Evolutionary conservation across 371 early-diverging fungal species (phyloP).

Genomic region (Capniomyces stellatus): DNA sequence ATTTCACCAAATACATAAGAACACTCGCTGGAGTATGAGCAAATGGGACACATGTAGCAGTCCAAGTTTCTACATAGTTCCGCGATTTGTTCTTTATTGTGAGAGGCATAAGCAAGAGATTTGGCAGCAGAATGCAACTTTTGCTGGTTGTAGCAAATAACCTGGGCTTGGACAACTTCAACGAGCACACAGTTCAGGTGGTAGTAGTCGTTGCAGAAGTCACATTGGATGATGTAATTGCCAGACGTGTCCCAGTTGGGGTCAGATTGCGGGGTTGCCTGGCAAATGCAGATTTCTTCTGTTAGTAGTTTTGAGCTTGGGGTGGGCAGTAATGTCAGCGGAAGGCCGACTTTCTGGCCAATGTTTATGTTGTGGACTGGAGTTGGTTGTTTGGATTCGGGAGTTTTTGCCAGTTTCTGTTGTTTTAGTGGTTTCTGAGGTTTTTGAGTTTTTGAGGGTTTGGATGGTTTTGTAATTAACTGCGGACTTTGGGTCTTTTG

Average conservation of each 20-base stretch:
- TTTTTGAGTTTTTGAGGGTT: conserved; percentile 3
- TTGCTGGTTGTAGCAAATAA: conserved; percentile 14
- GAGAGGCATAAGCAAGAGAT: neutral
- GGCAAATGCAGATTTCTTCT: conserved; percentile 27
- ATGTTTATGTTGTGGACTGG: too few species aligned
- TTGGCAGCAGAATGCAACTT: neutral
- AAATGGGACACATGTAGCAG: conserved; percentile 13
- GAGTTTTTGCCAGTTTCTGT: conserved; percentile 15
- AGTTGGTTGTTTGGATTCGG: conserved; percentile 18
- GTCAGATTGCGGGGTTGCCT: conserved; percentile 3
- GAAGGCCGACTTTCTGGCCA: too few species aligned
- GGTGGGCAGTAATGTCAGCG: conserved; percentile 6
- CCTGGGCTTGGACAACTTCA: conserved; percentile 7
- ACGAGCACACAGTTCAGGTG: conserved; percentile 32
- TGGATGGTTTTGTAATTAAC: neutral
- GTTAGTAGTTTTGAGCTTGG: conserved; percentile 5
- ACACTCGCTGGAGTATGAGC: conserved; percentile 7
- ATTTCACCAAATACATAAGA: conserved; percentile 18
- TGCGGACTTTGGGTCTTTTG: neutral
- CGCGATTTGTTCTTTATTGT: too few species aligned
- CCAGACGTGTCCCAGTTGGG: conserved; percentile 10
- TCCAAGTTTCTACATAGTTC: conserved; percentile 5
- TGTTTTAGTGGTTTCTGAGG: neutral
- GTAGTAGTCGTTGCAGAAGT: conserved; percentile 36
- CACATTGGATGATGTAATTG: conserved; percentile 35